A percentile compares a stretch with the other conserved stretches of the same genome.
These are phyloP conservation scores for Aegilops sharonensis DNA, from an alignment of 176 grass and related monocot species.

Conservation along the genomic window DNA sequence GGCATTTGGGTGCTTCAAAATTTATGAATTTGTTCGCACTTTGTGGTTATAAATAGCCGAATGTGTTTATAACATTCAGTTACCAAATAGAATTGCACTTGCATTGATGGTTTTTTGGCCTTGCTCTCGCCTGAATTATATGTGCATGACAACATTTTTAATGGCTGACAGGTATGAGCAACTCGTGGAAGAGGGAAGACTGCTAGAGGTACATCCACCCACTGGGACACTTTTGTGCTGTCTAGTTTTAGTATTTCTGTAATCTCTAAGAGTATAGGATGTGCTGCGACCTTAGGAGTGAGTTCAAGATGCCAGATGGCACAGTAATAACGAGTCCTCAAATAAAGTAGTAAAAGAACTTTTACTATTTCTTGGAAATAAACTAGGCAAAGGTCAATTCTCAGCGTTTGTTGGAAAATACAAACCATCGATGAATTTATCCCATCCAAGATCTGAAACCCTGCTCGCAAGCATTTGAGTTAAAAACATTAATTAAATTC, in stretches of 20 bases:
- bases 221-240: not conserved
- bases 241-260: not conserved
- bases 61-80: not conserved
- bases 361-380: not conserved
- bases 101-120: not conserved
- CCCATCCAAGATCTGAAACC: not conserved
- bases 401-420: not conserved
- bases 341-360: not conserved
- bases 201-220: conserved; percentile 74
- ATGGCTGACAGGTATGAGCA: conserved; percentile 82
- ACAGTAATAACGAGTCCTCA: not conserved
- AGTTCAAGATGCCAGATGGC: not conserved
- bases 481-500: not conserved
- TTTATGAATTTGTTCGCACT: not conserved
- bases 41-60: not conserved
- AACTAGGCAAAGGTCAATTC: not conserved
- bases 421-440: not conserved
- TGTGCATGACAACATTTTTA: not conserved
- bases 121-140: not conserved
- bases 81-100: conserved; percentile 1
- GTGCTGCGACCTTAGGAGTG: not conserved
- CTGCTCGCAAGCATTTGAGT: not conserved
- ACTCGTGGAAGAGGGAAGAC: conserved; percentile 80
- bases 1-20: not conserved
- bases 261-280: not conserved